Evolutionary conservation across 73 alveolate species (phyloP).

Genomic region (Symbiodinium pilosum): DNA sequence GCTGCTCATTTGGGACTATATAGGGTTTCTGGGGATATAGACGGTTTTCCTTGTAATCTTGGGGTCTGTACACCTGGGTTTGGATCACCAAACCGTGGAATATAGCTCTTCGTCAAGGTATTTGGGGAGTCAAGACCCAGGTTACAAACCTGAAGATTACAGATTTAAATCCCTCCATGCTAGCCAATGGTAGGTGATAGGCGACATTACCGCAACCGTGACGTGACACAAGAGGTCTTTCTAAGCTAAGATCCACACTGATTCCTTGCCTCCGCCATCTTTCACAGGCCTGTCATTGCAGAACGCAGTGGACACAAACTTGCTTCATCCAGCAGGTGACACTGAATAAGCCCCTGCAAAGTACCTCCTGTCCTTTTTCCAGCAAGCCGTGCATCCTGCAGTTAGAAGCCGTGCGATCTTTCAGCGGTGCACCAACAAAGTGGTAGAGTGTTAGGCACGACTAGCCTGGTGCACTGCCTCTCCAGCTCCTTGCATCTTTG

Average conservation of each 20-base stretch:
- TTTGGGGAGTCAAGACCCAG: no score
- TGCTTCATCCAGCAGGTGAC: neutral
- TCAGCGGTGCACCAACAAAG: neutral
- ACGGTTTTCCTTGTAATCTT: no score
- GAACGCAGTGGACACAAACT: neutral
- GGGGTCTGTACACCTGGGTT: no score
- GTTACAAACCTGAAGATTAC: no score
- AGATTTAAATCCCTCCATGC: no score
- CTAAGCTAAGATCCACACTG: constrained; percentile 20
- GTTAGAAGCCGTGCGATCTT: neutral
- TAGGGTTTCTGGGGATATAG: no score
- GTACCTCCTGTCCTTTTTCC: constrained; percentile 83
- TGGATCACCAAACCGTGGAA: no score
- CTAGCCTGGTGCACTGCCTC: constrained; percentile 35
- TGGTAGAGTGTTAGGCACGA: neutral
- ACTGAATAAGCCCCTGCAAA: neutral
- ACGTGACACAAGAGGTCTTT: no score
- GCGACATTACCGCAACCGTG: no score
- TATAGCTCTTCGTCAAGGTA: no score
- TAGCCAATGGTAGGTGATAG: no score
- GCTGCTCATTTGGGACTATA: no score
- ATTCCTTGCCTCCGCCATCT: constrained; percentile 52
- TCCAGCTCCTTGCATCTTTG: constrained; percentile 79
- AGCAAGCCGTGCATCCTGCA: constrained; percentile 88
- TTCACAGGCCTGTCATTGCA: constrained; percentile 30